A percentile compares a stretch with the other conserved stretches of the same genome.
Conservation (phyloP, 768 basidiomycete genomes). For the Ramaria rubella region DNA sequence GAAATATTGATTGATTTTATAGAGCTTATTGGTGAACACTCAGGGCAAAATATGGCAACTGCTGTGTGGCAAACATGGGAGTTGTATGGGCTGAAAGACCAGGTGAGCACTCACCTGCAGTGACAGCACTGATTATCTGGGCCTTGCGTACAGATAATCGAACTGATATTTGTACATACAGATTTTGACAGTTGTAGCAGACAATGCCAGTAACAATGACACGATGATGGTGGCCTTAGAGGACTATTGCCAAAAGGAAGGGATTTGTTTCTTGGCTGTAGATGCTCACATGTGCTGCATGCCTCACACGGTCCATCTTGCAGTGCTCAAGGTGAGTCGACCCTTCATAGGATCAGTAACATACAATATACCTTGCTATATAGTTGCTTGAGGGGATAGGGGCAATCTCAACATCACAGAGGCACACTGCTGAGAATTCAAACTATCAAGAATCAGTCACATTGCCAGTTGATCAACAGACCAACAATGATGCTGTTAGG, state of each 20-base stretch:
- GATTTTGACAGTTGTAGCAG: conserved; percentile 16
- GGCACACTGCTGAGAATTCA: conserved; percentile 21
- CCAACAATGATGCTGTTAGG: conserved; percentile 13
- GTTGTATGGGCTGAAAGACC: conserved; percentile 21
- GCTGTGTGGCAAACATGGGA: conserved; percentile 26
- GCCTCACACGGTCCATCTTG: conserved; percentile 24
- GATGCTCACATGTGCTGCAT: conserved; percentile 21
- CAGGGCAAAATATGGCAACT: conserved; percentile 31
- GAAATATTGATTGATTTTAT: conserved; percentile 33
- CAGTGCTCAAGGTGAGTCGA: conserved; percentile 20
- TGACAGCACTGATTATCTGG: no score
- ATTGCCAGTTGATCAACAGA: conserved; percentile 6
- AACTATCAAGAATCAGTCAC: background rate
- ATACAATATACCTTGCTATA: background rate
- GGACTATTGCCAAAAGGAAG: background rate
- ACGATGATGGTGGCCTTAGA: conserved; percentile 15
- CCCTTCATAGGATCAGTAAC: background rate
- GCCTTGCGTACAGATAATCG: no score
- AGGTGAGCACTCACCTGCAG: conserved; percentile 12
- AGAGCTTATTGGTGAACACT: conserved; percentile 29
- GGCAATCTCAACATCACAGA: conserved; percentile 19
- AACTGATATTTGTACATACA: background rate
- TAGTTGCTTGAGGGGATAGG: conserved; percentile 31
- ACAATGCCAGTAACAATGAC: conserved; percentile 22
- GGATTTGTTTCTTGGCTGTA: conserved; percentile 14